Percentiles rank a stretch among this genome's conserved stretches.
phyloP scores from a whole-genome alignment of 257 asterid genomes.

The Coffea canephora region DNA sequence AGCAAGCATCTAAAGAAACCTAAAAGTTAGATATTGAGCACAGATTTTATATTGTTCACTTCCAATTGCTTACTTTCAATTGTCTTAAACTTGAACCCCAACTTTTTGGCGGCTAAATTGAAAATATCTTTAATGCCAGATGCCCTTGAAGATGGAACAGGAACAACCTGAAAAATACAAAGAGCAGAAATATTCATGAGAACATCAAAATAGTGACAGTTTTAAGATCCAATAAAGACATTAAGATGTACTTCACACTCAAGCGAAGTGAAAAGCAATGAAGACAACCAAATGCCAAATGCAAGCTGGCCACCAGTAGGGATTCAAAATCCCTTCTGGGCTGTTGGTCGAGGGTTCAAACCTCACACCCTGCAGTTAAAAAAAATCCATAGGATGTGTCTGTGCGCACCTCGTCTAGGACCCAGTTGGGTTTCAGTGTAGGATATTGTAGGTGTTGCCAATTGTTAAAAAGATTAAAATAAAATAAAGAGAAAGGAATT shows the following conservation, averaged over 20 bases:
- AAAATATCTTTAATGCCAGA: slow-evolving; percentile 69
- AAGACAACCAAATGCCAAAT: too few species aligned
- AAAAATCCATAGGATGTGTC: too few species aligned
- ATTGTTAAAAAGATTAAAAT: too few species aligned
- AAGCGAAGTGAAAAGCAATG: not conserved
- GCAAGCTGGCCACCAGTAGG: too few species aligned
- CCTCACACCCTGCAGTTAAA: too few species aligned
- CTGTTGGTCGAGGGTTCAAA: too few species aligned
- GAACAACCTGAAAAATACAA: slow-evolving; percentile 58
- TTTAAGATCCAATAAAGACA: not conserved
- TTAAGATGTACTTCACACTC: not conserved
- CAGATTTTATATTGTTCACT: not conserved
- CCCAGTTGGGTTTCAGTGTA: too few species aligned
- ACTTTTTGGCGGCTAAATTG: slow-evolving; percentile 78
- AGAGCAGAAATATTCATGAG: not conserved
- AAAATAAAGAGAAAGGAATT: too few species aligned
- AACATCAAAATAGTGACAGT: not conserved
- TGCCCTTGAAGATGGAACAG: slow-evolving; percentile 73
- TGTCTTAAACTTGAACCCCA: slow-evolving; percentile 71
- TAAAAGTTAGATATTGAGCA: not conserved
- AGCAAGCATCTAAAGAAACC: not conserved
- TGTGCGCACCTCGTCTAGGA: too few species aligned
- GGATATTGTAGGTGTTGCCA: too few species aligned
- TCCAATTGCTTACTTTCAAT: slow-evolving; percentile 47
- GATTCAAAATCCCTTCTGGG: too few species aligned